Base-by-base conservation (phyloP, 306 rosid genomes). In the Arachis stenosperma region DNA sequence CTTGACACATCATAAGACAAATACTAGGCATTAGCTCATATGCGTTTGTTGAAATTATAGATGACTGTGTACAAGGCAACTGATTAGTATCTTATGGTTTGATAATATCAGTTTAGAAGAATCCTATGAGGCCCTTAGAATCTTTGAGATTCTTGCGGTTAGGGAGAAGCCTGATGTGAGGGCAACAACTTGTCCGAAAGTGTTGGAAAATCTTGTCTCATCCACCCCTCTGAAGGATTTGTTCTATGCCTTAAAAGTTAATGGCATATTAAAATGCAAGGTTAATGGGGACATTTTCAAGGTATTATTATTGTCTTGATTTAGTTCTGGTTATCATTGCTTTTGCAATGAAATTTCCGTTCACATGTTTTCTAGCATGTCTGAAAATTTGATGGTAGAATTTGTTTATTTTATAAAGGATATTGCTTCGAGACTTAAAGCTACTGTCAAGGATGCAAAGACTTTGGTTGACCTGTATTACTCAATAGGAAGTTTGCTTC, bases 401-500 rank as follows among this genome's bases (percentile, higher is more conserved):
- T 65, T 76, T 77, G 7, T 47, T 74, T 52, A 14, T 52, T 50
- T 67, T 84, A 75, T 86, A 17, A 83, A 91, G 99, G 84, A 82
- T 74, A 27, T 88, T 77, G 81, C 89, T 59, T 80, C 85, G 40
- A 83, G 81, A 48, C 87, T 95, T 78, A 81, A 84, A 81, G 78
- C 92, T 75, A 67, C 61, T 27, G 81, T 87, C 67, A 79, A 76
- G 56, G 89, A 88, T 74, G 96, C 93, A 30, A 86, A 84, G 65
- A 84, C 85, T 8, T 84, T 95, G 92, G 86, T 78, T 9, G 97
- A 91, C 54, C 78, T 86, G 61, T 91, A 91, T 79, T 83, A 88
- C 77, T 90, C 98, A 63, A 64, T 92, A 0, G 92, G 90, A 81
- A 83, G 92, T 79, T 84, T 95, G 86, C 88, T 79, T 75, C 97